Evolutionary conservation across 495 filamentous ascomycete genomes (phyloP).

Genomic region (Aspergillus nanangensis): DNA sequence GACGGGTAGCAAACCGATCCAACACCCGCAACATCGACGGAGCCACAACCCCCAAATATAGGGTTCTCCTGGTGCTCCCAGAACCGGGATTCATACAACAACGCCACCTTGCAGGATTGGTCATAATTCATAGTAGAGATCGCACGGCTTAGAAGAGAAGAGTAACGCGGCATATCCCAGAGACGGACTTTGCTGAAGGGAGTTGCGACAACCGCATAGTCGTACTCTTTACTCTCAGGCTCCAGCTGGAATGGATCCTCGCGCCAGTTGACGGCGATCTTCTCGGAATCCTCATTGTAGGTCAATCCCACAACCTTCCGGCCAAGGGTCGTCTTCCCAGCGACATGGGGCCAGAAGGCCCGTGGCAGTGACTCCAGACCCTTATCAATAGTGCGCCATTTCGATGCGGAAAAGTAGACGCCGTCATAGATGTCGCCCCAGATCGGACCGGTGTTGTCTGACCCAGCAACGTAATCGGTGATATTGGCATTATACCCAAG

Average conservation of each 20-base stretch:
- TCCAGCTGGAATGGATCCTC: conserved; percentile 32
- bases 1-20: conserved; percentile 59
- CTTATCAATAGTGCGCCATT: conserved; percentile 63
- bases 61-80: conserved; percentile 61
- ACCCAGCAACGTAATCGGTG: conserved; percentile 43
- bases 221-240: conserved; percentile 49
- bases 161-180: conserved; percentile 49
- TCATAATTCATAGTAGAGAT: conserved; percentile 55
- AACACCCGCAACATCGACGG: conserved; percentile 55
- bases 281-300: conserved; percentile 38
- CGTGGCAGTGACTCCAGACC: conserved; percentile 56
- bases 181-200: conserved; percentile 57
- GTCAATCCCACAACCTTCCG: conserved; percentile 44
- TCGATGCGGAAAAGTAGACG: conserved; percentile 57
- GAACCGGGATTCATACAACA: conserved; percentile 62
- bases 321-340: conserved; percentile 48
- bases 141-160: conserved; percentile 50
- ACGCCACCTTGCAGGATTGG: conserved; percentile 58
- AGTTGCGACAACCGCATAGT: conserved; percentile 60
- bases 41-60: conserved; percentile 59
- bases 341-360: conserved; percentile 58
- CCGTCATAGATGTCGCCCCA: conserved; percentile 34
- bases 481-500: conserved; percentile 51
- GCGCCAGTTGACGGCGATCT: conserved; percentile 46
- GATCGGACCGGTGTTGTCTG: conserved; percentile 15